Evolutionary conservation across 768 basidiomycete genomes (phyloP), one percentile per base, ranked within the genome.

Genomic region (Russula lepida): DNA sequence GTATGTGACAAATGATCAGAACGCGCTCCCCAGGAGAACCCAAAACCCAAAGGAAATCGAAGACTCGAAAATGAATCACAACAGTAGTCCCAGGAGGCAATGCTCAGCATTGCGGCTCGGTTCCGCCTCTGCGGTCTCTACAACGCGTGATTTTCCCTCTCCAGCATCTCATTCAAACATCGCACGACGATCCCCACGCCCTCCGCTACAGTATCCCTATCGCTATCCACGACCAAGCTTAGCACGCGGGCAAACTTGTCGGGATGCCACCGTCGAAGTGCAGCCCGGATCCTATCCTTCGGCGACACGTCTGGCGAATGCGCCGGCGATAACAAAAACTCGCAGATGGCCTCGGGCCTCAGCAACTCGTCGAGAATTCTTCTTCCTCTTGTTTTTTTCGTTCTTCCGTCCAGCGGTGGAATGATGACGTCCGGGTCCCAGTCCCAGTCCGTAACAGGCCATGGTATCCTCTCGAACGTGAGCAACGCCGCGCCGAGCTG

Each of bases 241-340:
- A 86, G 70, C 51, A 86, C 64, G 39, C 85, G 74, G 59, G 78
- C 72, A 74, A 90, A 90, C 54, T 87, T 75, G 71, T 92, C 89
- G 3, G 89, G 90, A 68, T 92, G 89, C 88, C 88, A 91, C 39
- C 86, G 78, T 25, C 88, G 79, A 70, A 87, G 79, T 0, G 86
- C 88, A 43, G 72, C 76, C 41, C 84, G 79, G 61, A 89, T 79
- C 59, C 87, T 78, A 55, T 89, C 86, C 70, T 82, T 88, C 63
- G 76, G 76, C 44, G 84, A 74, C 64, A 81, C 77, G 15, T 74
- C 75, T 58, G 73, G 71, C 17, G 87, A 88, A 72, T 90, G 87
- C 9, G 75, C 63, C 19, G 80, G 76, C 30, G 85, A 87, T 47
- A 88, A 71, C 46, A 92, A 71, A 71, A 92, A 89, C 48, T 71